Evolutionary conservation across 257 asterid genomes (phyloP).

Genomic region (Schizonepeta tenuifolia): DNA sequence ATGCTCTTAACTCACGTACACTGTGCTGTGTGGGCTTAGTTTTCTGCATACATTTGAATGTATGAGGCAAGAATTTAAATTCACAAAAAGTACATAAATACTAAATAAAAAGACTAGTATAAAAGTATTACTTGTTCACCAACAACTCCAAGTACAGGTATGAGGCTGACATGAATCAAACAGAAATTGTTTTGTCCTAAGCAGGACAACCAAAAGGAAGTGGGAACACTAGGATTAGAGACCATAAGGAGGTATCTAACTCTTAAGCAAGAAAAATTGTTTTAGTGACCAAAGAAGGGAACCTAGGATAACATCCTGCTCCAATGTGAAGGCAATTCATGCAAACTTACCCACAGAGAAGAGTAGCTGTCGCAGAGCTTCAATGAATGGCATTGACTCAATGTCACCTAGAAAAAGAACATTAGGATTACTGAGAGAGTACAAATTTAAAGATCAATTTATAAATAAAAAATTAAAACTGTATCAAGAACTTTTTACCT

Average conservation of each 20-base stretch:
- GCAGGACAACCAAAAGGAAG: conserved; percentile 25
- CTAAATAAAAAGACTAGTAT: not conserved
- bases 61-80: conserved; percentile 25
- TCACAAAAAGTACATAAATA: not conserved
- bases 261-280: not conserved
- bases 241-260: not conserved
- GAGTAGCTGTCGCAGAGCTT: conserved; percentile 88
- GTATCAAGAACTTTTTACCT: conserved; percentile 51
- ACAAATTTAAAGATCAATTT: not conserved
- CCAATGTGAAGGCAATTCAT: not conserved
- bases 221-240: conserved; percentile 6
- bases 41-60: conserved; percentile 49
- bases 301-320: not conserved
- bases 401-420: conserved; percentile 73
- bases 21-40: conserved; percentile 98
- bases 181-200: conserved; percentile 89
- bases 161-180: conserved; percentile 95
- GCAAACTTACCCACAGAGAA: conserved; percentile 78
- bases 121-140: conserved; percentile 88
- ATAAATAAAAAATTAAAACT: no score
- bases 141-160: conserved; percentile 94
- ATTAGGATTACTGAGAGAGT: conserved; percentile 17
- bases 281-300: not conserved
- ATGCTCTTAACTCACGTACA: conserved; percentile 89
- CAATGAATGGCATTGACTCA: conserved; percentile 98